phyloP scores from a whole-genome alignment of 1,284 basidiomycete species.

The Kalmanozyma brasiliensis region DNA sequence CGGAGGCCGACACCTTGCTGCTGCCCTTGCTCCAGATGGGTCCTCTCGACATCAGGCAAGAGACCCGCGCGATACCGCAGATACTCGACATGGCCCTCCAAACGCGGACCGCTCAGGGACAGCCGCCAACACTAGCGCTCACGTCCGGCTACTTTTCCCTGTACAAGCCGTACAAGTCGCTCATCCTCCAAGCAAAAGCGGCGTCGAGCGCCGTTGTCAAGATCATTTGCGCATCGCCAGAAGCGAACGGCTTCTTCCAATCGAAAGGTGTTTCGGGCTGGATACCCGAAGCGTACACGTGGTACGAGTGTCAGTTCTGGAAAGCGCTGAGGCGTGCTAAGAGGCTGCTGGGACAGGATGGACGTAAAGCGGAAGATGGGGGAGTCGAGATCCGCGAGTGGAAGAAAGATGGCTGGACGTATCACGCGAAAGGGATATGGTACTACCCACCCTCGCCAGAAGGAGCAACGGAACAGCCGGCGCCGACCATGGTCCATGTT shows the following conservation, averaged over 20 bases:
- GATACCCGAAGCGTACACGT: slow-evolving; percentile 94
- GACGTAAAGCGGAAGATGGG: slow-evolving; percentile 27
- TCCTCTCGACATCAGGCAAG: slow-evolving; percentile 66
- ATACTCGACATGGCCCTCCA: slow-evolving; percentile 28
- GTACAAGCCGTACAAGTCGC: slow-evolving; percentile 76
- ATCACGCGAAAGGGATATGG: slow-evolving; percentile 87
- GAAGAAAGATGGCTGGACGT: slow-evolving; percentile 93
- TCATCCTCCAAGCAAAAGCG: slow-evolving; percentile 53
- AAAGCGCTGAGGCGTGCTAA: slow-evolving; percentile 68
- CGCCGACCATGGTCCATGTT: slow-evolving; percentile 76
- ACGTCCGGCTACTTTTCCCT: slow-evolving; percentile 97
- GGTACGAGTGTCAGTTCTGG: slow-evolving; percentile 87
- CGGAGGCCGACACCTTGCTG: slow-evolving; percentile 49
- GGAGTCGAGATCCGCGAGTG: slow-evolving; percentile 83
- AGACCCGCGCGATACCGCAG: slow-evolving; percentile 64
- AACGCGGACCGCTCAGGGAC: not conserved
- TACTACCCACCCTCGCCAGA: slow-evolving; percentile 15
- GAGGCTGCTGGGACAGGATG: slow-evolving; percentile 68
- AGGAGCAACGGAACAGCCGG: not conserved
- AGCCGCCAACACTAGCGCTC: slow-evolving; percentile 45
- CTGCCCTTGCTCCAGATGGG: slow-evolving; percentile 69
- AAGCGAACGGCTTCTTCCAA: slow-evolving; percentile 89
- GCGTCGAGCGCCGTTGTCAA: slow-evolving; percentile 18
- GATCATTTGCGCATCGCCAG: slow-evolving; percentile 86
- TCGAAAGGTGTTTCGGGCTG: slow-evolving; percentile 88